Evolutionary conservation across 768 basidiomycete genomes (phyloP).

Genomic region (Rhodosporidiobolus sp.): DNA sequence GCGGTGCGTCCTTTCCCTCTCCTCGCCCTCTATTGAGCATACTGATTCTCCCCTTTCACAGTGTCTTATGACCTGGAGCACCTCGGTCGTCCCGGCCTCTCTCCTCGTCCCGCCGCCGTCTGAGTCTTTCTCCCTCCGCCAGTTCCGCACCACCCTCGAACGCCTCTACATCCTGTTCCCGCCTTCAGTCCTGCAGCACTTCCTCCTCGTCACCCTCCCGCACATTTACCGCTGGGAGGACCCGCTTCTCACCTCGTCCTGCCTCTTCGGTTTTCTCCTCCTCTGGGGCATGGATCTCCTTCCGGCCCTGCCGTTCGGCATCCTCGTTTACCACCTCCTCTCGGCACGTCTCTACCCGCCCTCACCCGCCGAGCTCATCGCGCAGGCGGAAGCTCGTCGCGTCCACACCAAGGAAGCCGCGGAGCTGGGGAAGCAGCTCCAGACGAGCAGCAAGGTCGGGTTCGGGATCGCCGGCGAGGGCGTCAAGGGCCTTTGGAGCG

Average conservation of each 20-base stretch:
- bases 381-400: not conserved
- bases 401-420: slow-evolving; percentile 6
- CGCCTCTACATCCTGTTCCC: slow-evolving; percentile 30
- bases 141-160: slow-evolving; percentile 15
- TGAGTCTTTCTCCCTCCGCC: slow-evolving; percentile 8
- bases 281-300: slow-evolving; percentile 18
- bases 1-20: not conserved
- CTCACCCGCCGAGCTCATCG: slow-evolving; percentile 1
- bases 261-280: not conserved
- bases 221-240: slow-evolving; percentile 21
- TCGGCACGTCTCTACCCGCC: slow-evolving; percentile 14
- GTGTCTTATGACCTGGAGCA: not conserved
- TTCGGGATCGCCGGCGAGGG: slow-evolving; percentile 22
- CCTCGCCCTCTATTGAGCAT: not conserved
- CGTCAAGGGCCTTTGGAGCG: slow-evolving; percentile 11
- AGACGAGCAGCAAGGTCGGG: not conserved
- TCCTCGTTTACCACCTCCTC: slow-evolving; percentile 6
- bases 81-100: not conserved
- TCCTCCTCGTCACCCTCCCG: slow-evolving; percentile 3
- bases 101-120: slow-evolving; percentile 8
- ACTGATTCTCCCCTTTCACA: not conserved
- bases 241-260: not conserved
- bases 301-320: slow-evolving; percentile 6
- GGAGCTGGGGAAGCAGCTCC: slow-evolving; percentile 23
- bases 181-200: not conserved